These are phyloP conservation scores for Albophoma yamanashiensis DNA, from an alignment of 2,329 filamentous ascomycete genomes.

Conservation along the genomic window DNA sequence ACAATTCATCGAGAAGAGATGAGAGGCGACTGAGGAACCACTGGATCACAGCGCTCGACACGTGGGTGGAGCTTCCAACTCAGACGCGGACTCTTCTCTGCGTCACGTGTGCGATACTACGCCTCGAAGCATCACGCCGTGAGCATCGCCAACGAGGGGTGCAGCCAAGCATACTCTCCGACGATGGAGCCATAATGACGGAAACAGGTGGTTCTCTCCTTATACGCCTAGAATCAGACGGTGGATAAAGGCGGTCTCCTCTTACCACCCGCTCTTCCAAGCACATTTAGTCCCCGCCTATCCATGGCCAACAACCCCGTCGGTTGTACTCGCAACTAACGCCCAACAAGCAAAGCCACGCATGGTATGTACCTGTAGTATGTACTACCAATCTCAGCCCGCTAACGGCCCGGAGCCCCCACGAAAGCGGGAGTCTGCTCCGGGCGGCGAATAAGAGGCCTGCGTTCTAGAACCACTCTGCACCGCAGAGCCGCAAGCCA, in stretches of 20 bases:
- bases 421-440: no score
- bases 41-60: neutral
- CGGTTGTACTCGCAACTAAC: neutral
- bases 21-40: no score
- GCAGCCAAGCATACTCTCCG: neutral
- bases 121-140: neutral
- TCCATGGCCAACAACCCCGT: neutral
- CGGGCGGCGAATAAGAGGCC: no score
- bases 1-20: no score
- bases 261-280: no score
- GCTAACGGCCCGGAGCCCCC: no score
- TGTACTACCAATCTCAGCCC: no score
- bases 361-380: no score
- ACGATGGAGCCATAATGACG: neutral
- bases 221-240: neutral
- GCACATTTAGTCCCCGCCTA: neutral
- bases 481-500: neutral
- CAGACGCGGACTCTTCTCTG: neutral
- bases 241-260: neutral
- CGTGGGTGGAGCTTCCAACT: neutral
- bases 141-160: neutral
- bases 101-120: neutral
- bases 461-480: no score
- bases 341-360: neutral
- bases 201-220: neutral